Percentiles rank a stretch among this genome's conserved stretches.
Conservation (phyloP, 768 basidiomycete species). For the Mycena sanguinolenta region DNA sequence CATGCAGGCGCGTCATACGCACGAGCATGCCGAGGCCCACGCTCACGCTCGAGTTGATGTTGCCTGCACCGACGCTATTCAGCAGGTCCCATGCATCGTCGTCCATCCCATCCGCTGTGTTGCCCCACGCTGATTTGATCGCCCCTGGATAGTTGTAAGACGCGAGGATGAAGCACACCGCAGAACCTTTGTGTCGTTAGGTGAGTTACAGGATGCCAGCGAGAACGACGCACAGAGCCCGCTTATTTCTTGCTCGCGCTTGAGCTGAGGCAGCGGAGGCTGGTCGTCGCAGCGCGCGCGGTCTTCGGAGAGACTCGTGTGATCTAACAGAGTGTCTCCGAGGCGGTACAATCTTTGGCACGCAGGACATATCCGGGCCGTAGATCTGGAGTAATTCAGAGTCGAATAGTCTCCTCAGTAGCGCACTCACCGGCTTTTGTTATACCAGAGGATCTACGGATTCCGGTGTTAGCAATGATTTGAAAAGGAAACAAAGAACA, state of each 20-base stretch:
- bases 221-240: slow-evolving; percentile 73
- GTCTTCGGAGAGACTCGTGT: slow-evolving; percentile 45
- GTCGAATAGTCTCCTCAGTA: not conserved
- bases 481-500: slow-evolving; percentile 40
- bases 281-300: slow-evolving; percentile 24
- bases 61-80: slow-evolving; percentile 56
- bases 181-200: slow-evolving; percentile 64
- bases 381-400: slow-evolving; percentile 40
- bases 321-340: slow-evolving; percentile 73
- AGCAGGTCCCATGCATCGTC: slow-evolving; percentile 75
- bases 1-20: slow-evolving; percentile 81
- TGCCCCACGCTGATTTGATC: slow-evolving; percentile 79
- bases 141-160: slow-evolving; percentile 73
- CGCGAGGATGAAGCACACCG: slow-evolving; percentile 82
- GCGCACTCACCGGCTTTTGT: slow-evolving; percentile 71
- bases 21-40: slow-evolving; percentile 71
- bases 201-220: not conserved
- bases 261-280: slow-evolving; percentile 55
- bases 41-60: slow-evolving; percentile 51
- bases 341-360: slow-evolving; percentile 80
- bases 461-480: not conserved
- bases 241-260: slow-evolving; percentile 77
- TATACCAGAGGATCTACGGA: slow-evolving; percentile 83
- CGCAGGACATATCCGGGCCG: slow-evolving; percentile 81
- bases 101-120: slow-evolving; percentile 75